Evolutionary conservation across 2,329 filamentous ascomycete species (phyloP).

Genomic region (Bimuria novae-zelandiae): DNA sequence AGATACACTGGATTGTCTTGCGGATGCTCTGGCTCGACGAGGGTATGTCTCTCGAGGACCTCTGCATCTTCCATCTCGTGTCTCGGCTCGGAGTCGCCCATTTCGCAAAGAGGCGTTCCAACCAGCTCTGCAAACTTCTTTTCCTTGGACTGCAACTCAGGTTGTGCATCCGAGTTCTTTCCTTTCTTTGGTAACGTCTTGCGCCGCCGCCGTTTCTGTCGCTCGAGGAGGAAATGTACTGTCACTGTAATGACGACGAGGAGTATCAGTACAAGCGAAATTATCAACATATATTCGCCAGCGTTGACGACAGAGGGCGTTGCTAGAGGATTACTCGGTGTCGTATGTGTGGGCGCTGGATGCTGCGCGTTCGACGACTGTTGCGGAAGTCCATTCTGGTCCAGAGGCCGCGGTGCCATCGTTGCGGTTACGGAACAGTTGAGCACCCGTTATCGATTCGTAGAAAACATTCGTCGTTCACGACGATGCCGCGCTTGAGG

Average conservation of each 20-base stretch:
- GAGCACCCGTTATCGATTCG: constrained; percentile 1
- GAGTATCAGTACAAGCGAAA: constrained; percentile 23
- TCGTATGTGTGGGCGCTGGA: background rate
- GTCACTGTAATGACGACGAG: constrained; percentile 16
- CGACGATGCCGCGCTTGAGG: background rate
- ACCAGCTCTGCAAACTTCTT: constrained; percentile 19
- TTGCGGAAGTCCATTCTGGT: constrained; percentile 13
- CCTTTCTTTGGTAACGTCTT: constrained; percentile 8
- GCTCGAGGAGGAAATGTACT: constrained; percentile 17
- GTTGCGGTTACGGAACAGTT: constrained; percentile 4
- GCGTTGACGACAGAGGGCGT: constrained; percentile 16
- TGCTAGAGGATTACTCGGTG: constrained; percentile 3
- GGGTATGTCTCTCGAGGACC: constrained; percentile 13
- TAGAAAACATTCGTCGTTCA: constrained; percentile 12
- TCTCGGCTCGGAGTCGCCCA: constrained; percentile 22
- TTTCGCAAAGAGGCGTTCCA: constrained; percentile 21
- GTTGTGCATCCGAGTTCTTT: background rate
- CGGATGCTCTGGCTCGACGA: constrained; percentile 8
- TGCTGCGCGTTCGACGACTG: background rate
- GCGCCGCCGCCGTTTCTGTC: constrained; percentile 11
- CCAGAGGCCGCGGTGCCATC: constrained; percentile 13
- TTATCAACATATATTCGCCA: constrained; percentile 25
- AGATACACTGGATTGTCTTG: constrained; percentile 8
- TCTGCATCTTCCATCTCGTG: constrained; percentile 25
- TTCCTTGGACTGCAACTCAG: constrained; percentile 17